Conservation (phyloP, 139 green algal genomes). For the Astrephomene gubernaculifera region DNA sequence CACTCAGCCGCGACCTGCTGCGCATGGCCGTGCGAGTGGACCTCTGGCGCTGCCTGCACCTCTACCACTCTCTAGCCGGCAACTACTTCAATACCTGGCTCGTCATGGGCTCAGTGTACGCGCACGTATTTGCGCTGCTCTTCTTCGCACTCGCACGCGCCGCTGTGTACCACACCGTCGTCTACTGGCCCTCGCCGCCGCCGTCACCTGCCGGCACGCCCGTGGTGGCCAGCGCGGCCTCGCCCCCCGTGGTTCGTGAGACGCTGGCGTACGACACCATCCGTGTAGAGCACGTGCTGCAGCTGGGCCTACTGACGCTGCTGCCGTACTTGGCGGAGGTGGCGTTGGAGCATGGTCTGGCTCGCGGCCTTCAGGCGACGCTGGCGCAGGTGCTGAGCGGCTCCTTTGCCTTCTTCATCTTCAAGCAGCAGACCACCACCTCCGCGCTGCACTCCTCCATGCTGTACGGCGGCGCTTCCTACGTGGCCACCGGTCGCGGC, state of each 20-base stretch:
- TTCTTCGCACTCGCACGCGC: slow-evolving; percentile 48
- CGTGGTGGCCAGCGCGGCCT: neutral
- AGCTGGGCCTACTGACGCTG: slow-evolving; percentile 79
- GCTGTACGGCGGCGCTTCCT: slow-evolving; percentile 78
- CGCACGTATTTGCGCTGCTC: slow-evolving; percentile 64
- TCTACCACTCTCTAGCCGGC: slow-evolving; percentile 59
- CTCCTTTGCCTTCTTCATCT: slow-evolving; percentile 80
- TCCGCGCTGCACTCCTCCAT: slow-evolving; percentile 74
- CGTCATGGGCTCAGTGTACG: slow-evolving; percentile 82
- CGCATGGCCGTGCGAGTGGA: slow-evolving; percentile 78
- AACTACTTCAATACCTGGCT: slow-evolving; percentile 86
- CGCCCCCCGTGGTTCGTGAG: slow-evolving; percentile 6
- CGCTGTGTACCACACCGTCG: neutral
- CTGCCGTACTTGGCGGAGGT: slow-evolving; percentile 76
- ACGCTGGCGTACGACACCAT: slow-evolving; percentile 58
- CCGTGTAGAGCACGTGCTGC: slow-evolving; percentile 68
- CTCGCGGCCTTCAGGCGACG: slow-evolving; percentile 52
- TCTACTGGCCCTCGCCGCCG: slow-evolving; percentile 23
- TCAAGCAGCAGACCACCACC: slow-evolving; percentile 75
- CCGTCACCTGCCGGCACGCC: slow-evolving; percentile 2
- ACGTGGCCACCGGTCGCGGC: slow-evolving; percentile 79
- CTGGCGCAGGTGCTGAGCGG: slow-evolving; percentile 54
- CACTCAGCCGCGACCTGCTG: slow-evolving; percentile 80
- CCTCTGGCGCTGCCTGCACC: slow-evolving; percentile 76
- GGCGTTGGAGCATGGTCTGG: slow-evolving; percentile 73